Evolutionary conservation across 345 rosid species (phyloP), one percentile per base, ranked within the genome.

Genomic region (Pistacia integerrima): DNA sequence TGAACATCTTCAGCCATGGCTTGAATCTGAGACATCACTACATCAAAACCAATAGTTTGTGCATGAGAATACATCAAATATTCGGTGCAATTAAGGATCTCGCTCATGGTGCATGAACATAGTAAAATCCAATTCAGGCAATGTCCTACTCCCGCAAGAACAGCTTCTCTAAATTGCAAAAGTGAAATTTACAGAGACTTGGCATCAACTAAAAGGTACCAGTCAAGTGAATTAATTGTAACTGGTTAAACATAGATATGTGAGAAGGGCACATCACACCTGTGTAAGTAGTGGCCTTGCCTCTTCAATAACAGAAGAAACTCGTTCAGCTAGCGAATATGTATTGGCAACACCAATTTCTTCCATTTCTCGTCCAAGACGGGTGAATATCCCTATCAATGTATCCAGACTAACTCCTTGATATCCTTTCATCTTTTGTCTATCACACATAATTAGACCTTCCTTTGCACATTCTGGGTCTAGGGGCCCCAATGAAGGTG

Each of bases 1-100:
- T 94, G 95, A 72, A 93, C 85, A 87, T 93, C 99, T 86, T 90
- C 97, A 66, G 99, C 89, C 94, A 96, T 93, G 88, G 93, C 97
- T 87, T 93, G 81, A 60, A 97, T 91, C 97, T 94, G 98, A 82
- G 91, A 93, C 79, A 89, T 88, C 84, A 91, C 88, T 87, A 90
- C 88, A 91, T 83, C 92, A 86, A 80, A 82, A 68, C 74, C 86
- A 87, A 83, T 83, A 66, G 44, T 60, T 72, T 76, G 75, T 77
- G 88, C 88, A 90, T 87, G 80, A 82, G 81, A 72, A 88, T 72
- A 75, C 76, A 76, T 79, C 65, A 72, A 69, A 75, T 22, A 35
- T 44, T 52, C 28, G 61, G 33, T 33, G 28, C 22, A 74, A 22
- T 67, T 44, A 28, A 20, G 44, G 54, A 76, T 55, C 16, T 61